A percentile compares a stretch with the other conserved stretches of the same genome.
These are phyloP conservation scores for Diaporthe citri DNA, from an alignment of 2,329 filamentous ascomycete genomes.

Conservation along the genomic window DNA sequence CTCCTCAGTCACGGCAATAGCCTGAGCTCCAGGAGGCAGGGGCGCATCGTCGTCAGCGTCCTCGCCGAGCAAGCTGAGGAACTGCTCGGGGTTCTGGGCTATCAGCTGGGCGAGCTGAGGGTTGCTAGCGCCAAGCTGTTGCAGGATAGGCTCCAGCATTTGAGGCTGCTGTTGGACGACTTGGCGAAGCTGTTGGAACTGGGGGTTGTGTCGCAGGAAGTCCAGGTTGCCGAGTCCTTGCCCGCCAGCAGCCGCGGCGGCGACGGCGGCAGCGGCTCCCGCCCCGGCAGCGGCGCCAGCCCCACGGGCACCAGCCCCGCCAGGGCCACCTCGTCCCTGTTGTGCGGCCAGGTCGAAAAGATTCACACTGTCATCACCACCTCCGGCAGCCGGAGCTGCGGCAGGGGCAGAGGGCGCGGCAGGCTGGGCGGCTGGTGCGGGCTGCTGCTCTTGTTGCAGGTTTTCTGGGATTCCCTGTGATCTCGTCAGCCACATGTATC, in stretches of 20 bases:
- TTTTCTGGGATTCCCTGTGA: constrained; percentile 89
- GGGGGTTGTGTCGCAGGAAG: constrained; percentile 93
- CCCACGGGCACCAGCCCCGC: constrained; percentile 57
- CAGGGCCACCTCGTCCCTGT: constrained; percentile 64
- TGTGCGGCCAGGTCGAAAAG: constrained; percentile 94
- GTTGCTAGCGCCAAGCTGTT: constrained; percentile 95
- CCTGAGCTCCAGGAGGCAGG: constrained; percentile 87
- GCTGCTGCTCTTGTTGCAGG: constrained; percentile 68
- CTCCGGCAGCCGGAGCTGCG: constrained; percentile 56
- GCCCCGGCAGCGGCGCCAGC: constrained; percentile 59
- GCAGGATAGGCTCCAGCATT: constrained; percentile 98
- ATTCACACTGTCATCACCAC: constrained; percentile 80
- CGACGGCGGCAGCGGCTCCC: constrained; percentile 63
- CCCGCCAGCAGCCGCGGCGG: constrained; percentile 56
- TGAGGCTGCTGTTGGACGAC: constrained; percentile 97
- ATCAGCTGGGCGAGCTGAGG: constrained; percentile 95
- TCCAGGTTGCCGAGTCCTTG: constrained; percentile 83
- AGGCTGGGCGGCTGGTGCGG: constrained; percentile 49
- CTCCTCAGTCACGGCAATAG: constrained; percentile 93
- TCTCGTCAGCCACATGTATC: constrained; percentile 22
- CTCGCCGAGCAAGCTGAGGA: constrained; percentile 90
- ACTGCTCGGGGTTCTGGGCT: constrained; percentile 91
- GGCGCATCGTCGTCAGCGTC: constrained; percentile 86
- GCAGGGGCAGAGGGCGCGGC: constrained; percentile 57
- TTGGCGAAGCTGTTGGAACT: constrained; percentile 97